Percentiles rank a stretch among this genome's conserved stretches.
Conservation (phyloP, 805 yeast genomes). For the Saccharomycopsis sp. region DNA sequence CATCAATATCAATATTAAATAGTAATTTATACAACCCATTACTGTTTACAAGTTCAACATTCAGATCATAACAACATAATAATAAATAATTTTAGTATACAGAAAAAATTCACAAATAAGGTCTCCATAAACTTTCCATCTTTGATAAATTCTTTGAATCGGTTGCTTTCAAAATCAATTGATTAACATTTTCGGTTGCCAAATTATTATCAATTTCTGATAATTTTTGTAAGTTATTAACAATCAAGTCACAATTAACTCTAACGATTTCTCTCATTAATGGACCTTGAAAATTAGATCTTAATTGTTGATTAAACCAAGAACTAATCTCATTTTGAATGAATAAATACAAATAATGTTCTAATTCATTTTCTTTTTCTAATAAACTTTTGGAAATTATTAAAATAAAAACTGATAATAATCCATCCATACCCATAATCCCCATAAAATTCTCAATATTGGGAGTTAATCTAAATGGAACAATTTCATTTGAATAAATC, state of each 20-base stretch:
- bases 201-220: constrained; percentile 33
- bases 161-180: constrained; percentile 87
- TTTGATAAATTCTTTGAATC: constrained; percentile 89
- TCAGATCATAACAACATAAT: no score
- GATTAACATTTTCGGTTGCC: constrained; percentile 83
- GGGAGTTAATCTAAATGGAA: constrained; percentile 94
- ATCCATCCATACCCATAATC: constrained; percentile 83
- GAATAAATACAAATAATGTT: constrained; percentile 79
- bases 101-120: constrained; percentile 14
- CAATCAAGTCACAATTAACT: constrained; percentile 38
- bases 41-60: no score
- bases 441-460: constrained; percentile 90
- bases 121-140: constrained; percentile 76
- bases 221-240: not conserved
- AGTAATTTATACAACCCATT: no score
- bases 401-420: constrained; percentile 75
- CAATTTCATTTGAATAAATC: constrained; percentile 86
- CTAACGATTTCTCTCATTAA: constrained; percentile 81
- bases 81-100: no score
- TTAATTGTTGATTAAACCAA: constrained; percentile 69
- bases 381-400: constrained; percentile 78
- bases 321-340: constrained; percentile 91
- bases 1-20: no score
- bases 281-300: constrained; percentile 38
- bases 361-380: constrained; percentile 87